These are phyloP conservation scores for Fusarium chlamydosporum DNA, from an alignment of 2,329 filamentous ascomycete species.

Conservation along the genomic window DNA sequence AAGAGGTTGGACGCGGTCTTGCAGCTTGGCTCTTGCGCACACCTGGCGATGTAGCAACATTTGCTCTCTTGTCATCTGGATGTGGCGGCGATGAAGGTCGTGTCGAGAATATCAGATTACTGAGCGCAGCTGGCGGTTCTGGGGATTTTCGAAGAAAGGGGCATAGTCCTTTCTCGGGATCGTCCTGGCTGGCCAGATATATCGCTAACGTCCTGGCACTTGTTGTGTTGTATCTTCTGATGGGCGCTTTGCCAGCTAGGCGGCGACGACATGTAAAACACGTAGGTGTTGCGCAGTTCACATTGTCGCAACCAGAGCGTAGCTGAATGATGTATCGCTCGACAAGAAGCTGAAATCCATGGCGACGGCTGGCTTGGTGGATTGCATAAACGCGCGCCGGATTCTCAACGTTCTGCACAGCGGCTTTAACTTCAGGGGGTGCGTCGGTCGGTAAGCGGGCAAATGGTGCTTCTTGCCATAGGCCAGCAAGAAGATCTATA, in stretches of 20 bases:
- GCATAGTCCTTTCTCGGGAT: conserved; percentile 80
- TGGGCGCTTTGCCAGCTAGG: conserved; percentile 74
- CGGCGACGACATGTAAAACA: conserved; percentile 85
- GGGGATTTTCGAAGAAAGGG: conserved; percentile 62
- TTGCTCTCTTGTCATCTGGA: conserved; percentile 39
- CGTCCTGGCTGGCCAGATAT: conserved; percentile 83
- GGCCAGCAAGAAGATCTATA: conserved; percentile 66
- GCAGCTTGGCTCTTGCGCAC: conserved; percentile 19
- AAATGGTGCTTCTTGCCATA: conserved; percentile 74
- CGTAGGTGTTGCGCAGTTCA: conserved; percentile 78
- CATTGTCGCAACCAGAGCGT: conserved; percentile 81
- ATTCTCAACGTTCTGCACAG: conserved; percentile 72
- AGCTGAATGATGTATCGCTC: conserved; percentile 85
- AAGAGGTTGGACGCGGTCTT: conserved; percentile 22
- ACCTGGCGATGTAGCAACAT: conserved; percentile 7
- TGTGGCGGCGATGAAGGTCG: conserved; percentile 42
- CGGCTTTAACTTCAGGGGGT: conserved; percentile 68
- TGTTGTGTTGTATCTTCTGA: conserved; percentile 83
- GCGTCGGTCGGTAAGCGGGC: conserved; percentile 72
- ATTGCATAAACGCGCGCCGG: conserved; percentile 73
- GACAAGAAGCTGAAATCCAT: conserved; percentile 76
- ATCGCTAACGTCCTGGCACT: conserved; percentile 86
- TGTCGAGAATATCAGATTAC: conserved; percentile 62
- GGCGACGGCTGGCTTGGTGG: conserved; percentile 71
- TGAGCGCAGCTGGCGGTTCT: conserved; percentile 61